Conservation (phyloP, 73 alveolate species). For the Durusdinium trenchii region DNA sequence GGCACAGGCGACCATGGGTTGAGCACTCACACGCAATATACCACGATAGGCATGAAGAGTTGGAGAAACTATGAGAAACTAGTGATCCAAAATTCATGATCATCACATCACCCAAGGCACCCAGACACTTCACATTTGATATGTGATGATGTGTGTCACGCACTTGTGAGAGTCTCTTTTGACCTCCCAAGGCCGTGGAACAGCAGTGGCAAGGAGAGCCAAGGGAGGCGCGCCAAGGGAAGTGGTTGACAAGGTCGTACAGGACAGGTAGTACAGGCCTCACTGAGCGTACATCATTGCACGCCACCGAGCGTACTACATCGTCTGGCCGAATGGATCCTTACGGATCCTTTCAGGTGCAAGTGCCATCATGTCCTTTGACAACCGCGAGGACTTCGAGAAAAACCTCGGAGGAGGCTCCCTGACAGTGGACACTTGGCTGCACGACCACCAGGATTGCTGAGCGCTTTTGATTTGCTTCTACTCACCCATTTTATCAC, state of each 20-base stretch:
- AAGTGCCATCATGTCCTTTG: conserved; percentile 74
- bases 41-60: no score
- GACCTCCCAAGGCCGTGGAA: neutral
- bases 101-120: no score
- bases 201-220: conserved; percentile 50
- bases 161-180: neutral
- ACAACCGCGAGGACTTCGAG: conserved; percentile 83
- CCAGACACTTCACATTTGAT: neutral
- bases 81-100: no score
- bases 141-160: neutral
- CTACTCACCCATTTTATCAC: no score
- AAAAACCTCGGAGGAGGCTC: conserved; percentile 75
- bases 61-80: no score
- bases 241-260: neutral
- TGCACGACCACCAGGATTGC: no score
- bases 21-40: no score
- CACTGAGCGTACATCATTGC: no score
- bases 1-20: no score
- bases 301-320: no score
- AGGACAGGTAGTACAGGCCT: neutral
- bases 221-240: conserved; percentile 39
- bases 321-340: no score
- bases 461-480: no score
- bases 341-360: neutral
- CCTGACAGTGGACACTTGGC: conserved; percentile 44